Evolutionary conservation across 495 filamentous ascomycete genomes (phyloP).

Genomic region (Darksidea phi): DNA sequence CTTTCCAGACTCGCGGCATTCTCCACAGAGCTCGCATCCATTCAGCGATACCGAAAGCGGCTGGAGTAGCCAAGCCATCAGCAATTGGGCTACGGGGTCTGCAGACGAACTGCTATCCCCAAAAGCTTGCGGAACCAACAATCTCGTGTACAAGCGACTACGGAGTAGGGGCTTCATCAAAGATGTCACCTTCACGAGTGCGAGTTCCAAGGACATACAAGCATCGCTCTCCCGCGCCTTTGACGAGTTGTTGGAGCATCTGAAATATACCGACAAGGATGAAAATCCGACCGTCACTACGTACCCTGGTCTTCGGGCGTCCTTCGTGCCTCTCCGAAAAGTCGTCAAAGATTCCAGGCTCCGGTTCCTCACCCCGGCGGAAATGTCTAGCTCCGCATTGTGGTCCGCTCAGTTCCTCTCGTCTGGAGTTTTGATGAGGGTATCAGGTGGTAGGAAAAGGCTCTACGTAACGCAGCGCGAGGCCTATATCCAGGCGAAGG

Average conservation of each 20-base stretch:
- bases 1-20: background rate
- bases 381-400: constrained; percentile 64
- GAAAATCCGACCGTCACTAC: constrained; percentile 10
- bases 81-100: constrained; percentile 42
- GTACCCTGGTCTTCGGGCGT: constrained; percentile 47
- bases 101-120: constrained; percentile 56
- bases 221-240: constrained; percentile 59
- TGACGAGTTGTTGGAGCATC: constrained; percentile 48
- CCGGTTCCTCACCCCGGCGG: constrained; percentile 61
- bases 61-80: constrained; percentile 47
- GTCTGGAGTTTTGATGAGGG: constrained; percentile 63
- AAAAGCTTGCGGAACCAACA: constrained; percentile 56
- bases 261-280: constrained; percentile 13
- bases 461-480: constrained; percentile 66
- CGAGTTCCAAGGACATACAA: constrained; percentile 62
- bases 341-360: constrained; percentile 65
- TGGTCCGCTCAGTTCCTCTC: constrained; percentile 67
- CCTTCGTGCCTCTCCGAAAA: constrained; percentile 69
- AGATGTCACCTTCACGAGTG: constrained; percentile 53
- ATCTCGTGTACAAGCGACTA: constrained; percentile 59
- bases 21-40: constrained; percentile 7
- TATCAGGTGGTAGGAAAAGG: constrained; percentile 52
- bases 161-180: constrained; percentile 66
- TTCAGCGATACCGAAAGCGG: constrained; percentile 26
- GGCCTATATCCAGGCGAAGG: constrained; percentile 57